Conservation (phyloP, 2,329 filamentous ascomycete species). For the Podosphaera xanthii region DNA sequence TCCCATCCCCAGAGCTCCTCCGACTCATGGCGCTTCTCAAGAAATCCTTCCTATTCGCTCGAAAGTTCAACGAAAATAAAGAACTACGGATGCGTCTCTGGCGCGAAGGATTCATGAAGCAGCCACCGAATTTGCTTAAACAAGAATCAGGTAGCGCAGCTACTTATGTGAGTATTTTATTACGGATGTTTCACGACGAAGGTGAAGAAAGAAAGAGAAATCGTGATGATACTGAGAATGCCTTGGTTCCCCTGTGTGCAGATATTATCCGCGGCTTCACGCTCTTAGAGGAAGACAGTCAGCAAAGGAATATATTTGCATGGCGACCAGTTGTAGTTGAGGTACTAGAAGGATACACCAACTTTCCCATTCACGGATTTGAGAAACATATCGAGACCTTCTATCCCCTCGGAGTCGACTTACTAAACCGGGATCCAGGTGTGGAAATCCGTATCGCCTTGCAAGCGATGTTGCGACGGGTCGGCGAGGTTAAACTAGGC, state of each 20-base stretch:
- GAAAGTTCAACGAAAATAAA: slow-evolving; percentile 94
- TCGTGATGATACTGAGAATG: slow-evolving; percentile 66
- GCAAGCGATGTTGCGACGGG: slow-evolving; percentile 52
- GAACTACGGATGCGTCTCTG: slow-evolving; percentile 84
- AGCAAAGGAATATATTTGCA: slow-evolving; percentile 88
- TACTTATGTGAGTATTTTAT: slow-evolving; percentile 86
- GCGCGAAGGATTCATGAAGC: slow-evolving; percentile 98
- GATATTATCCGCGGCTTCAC: slow-evolving; percentile 82
- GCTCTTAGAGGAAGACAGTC: slow-evolving; percentile 76
- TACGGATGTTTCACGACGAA: slow-evolving; percentile 91
- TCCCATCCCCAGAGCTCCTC: slow-evolving; percentile 72
- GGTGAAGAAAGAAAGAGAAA: slow-evolving; percentile 60
- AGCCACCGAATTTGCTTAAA: slow-evolving; percentile 90
- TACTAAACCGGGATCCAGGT: slow-evolving; percentile 63
- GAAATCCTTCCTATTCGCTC: slow-evolving; percentile 88
- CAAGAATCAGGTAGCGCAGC: slow-evolving; percentile 84
- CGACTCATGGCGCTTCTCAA: slow-evolving; percentile 86
- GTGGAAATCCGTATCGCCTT: slow-evolving; percentile 57
- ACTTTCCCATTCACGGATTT: slow-evolving; percentile 64
- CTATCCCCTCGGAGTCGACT: slow-evolving; percentile 64
- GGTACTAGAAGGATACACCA: slow-evolving; percentile 77
- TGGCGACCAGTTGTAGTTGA: slow-evolving; percentile 96
- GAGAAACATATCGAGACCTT: slow-evolving; percentile 58
- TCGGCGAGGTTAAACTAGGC: slow-evolving; percentile 54
- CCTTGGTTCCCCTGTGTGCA: slow-evolving; percentile 79